Base-by-base conservation (phyloP, 129 eudicot genomes). In the Tanacetum coccineum region DNA sequence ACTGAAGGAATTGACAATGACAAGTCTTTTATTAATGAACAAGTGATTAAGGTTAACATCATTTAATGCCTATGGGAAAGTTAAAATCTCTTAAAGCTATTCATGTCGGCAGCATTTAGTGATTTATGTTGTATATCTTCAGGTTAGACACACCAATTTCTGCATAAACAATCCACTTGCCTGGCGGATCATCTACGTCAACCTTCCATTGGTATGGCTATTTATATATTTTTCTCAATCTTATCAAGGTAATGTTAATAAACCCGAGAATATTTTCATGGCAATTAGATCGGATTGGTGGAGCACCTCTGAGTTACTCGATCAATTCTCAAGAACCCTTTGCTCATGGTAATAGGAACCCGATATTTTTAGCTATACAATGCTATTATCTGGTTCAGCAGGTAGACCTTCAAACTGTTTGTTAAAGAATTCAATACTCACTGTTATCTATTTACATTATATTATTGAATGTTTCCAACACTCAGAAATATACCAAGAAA, bases 401-500 rank as follows among this genome's bases (percentile, higher is more conserved):
- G 96, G 96, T 85, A 85, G n/a, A n/a, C n/a, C 14, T 66, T 50
- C n/a, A 36, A 36, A 36, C 42, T 36, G 42, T 36, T 36, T 36
- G 10, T 1, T 36, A 36, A 36, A 36, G 42, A 36, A 36, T 9
- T 36, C 9, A 7, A 36, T 7, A 36, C 42, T 36, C 6, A 36
- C 8, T 36, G 42, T 36, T 36, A 36, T 36, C 42, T 36, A 36
- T 9, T 36, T 9, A 36, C 42, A 36, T 36, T 36, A 36, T 7
- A 8, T 36, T 36, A 36, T 36, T 36, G 42, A 36, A 36, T 36
- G 42, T 36, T 36, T 36, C 62, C 14, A 74, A 92, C 96, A 96
- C 67, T 92, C 98, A 11, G 98, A 92, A 55, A 92, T 92, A 47
- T 92, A 92, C 70, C 98, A 92, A 72, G 98, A 92, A 80, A 85